Evolutionary conservation across 305 asterid species (phyloP).

Genomic region (Fraxinus angustifolia): DNA sequence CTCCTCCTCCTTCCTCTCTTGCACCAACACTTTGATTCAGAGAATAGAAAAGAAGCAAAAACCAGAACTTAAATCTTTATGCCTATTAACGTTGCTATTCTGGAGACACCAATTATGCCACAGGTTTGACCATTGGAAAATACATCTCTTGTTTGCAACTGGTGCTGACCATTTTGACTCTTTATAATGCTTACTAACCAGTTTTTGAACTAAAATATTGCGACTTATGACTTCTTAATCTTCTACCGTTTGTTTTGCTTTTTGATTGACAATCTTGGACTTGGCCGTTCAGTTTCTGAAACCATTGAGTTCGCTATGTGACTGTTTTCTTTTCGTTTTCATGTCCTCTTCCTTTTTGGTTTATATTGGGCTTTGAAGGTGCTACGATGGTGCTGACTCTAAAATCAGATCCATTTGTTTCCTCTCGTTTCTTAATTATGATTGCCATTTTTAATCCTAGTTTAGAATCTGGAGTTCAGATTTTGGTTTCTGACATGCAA

Average conservation of each 20-base stretch:
- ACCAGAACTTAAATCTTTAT: background rate
- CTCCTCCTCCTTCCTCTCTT: background rate
- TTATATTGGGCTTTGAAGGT: background rate
- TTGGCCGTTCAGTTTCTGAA: background rate
- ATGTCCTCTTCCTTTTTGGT: background rate
- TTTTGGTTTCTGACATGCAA: slow-evolving; percentile 13
- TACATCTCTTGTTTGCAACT: background rate
- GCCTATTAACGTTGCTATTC: background rate
- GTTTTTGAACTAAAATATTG: background rate
- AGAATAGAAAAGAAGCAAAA: background rate
- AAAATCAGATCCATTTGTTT: background rate
- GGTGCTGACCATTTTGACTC: background rate
- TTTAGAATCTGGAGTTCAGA: background rate
- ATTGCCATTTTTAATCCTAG: background rate
- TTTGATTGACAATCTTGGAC: background rate
- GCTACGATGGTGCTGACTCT: background rate
- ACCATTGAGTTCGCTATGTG: background rate
- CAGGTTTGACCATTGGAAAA: background rate
- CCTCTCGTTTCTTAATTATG: background rate
- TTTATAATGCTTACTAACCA: background rate
- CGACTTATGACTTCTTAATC: background rate
- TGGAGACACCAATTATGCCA: background rate
- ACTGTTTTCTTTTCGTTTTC: background rate
- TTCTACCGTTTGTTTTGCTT: background rate
- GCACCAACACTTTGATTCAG: background rate